phyloP scores from a whole-genome alignment of 768 basidiomycete species.

The Suillus variegatus region DNA sequence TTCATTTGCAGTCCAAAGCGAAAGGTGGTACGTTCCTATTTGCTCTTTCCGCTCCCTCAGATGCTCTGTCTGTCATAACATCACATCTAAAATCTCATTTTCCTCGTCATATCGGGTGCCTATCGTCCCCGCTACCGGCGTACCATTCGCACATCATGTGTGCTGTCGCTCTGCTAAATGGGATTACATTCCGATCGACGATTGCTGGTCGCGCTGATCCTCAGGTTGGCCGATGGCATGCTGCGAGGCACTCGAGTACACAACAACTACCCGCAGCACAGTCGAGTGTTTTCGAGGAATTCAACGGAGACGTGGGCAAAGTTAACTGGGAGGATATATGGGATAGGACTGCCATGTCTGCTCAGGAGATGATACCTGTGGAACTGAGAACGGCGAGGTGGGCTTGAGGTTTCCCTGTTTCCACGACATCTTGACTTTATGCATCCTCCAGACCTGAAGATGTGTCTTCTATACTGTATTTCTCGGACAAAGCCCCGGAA shows the following conservation, averaged over 20 bases:
- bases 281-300: conserved; percentile 8
- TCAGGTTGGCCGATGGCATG: conserved; percentile 76
- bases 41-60: conserved; percentile 26
- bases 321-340: conserved; percentile 57
- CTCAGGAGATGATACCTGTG: conserved; percentile 32
- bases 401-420: neutral
- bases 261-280: conserved; percentile 5
- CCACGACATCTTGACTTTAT: neutral
- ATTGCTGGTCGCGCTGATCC: conserved; percentile 57
- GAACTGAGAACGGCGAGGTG: conserved; percentile 42
- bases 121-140: conserved; percentile 50
- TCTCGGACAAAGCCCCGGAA: conserved; percentile 60
- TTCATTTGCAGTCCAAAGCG: conserved; percentile 2
- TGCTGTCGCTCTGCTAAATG: conserved; percentile 53
- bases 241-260: conserved; percentile 38
- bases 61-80: conserved; percentile 39
- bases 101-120: conserved; percentile 55
- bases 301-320: conserved; percentile 9
- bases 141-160: conserved; percentile 33
- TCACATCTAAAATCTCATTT: conserved; percentile 41
- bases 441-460: conserved; percentile 19
- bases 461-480: conserved; percentile 43
- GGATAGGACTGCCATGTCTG: conserved; percentile 31
- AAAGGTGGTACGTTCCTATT: conserved; percentile 20
- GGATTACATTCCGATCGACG: conserved; percentile 59